Evolutionary conservation across 352 stramenopile species (phyloP).

Genomic region (Globisporangium sylvaticum): DNA sequence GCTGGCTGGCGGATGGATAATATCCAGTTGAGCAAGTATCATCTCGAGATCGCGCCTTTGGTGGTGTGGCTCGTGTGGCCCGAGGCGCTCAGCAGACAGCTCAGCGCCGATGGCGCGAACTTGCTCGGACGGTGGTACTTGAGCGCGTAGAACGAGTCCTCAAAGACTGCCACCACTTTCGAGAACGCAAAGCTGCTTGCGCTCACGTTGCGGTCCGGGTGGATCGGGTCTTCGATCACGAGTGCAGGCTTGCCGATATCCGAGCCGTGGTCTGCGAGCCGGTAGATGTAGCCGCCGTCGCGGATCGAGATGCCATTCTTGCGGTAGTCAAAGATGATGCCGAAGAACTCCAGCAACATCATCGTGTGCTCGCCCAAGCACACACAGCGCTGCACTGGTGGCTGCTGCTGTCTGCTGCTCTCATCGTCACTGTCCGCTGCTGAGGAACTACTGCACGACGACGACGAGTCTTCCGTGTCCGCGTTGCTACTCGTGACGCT

Average conservation of each 20-base stretch:
- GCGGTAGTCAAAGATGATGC: slow-evolving; percentile 81
- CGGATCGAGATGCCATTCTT: slow-evolving; percentile 83
- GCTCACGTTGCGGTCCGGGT: slow-evolving; percentile 83
- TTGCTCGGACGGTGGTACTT: slow-evolving; percentile 79
- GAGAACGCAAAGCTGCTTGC: slow-evolving; percentile 85
- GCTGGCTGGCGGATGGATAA: neutral
- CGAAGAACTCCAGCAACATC: slow-evolving; percentile 83
- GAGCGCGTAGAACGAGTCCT: slow-evolving; percentile 83
- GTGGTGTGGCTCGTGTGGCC: slow-evolving; percentile 39
- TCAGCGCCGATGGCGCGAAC: slow-evolving; percentile 74
- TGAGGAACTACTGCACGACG: slow-evolving; percentile 42
- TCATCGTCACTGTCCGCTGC: slow-evolving; percentile 57
- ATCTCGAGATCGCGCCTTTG: slow-evolving; percentile 4
- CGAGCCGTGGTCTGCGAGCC: slow-evolving; percentile 49
- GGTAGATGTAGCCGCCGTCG: slow-evolving; percentile 84
- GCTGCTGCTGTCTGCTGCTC: slow-evolving; percentile 12
- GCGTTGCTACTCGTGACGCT: slow-evolving; percentile 78
- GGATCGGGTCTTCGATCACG: slow-evolving; percentile 89
- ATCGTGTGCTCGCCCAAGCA: slow-evolving; percentile 72
- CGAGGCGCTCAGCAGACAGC: slow-evolving; percentile 68
- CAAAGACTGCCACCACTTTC: slow-evolving; percentile 80
- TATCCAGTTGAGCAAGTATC: neutral
- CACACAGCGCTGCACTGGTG: slow-evolving; percentile 12
- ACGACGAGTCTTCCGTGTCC: slow-evolving; percentile 76
- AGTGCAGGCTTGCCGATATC: slow-evolving; percentile 61